phyloP scores from a whole-genome alignment of 2,329 filamentous ascomycete species.

The Falciphora oryzae region DNA sequence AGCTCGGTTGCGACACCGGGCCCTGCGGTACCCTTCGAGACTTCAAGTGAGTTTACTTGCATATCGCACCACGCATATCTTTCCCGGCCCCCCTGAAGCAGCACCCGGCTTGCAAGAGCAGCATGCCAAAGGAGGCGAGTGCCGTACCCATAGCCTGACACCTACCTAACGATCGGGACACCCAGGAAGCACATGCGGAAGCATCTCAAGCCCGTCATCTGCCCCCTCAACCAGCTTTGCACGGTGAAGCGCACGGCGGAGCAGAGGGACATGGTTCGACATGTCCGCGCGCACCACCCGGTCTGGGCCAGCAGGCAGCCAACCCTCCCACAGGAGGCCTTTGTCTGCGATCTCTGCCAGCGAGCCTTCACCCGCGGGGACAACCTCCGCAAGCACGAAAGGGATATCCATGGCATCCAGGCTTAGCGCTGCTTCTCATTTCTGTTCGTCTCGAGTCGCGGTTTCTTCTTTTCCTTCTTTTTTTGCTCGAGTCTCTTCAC shows the following conservation, averaged over 20 bases:
- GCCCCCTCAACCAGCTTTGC: background rate
- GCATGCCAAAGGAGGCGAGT: no score
- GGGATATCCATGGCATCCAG: background rate
- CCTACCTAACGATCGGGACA: no score
- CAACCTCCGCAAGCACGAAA: background rate
- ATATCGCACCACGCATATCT: background rate
- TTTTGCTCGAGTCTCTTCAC: background rate
- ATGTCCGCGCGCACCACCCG: background rate
- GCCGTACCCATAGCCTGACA: background rate
- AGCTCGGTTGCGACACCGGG: background rate
- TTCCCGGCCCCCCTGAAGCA: no score
- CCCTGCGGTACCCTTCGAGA: background rate
- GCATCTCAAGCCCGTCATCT: slow-evolving; percentile 5
- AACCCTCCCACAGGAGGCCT: background rate
- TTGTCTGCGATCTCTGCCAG: background rate
- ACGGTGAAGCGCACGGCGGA: background rate
- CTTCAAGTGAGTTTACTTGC: background rate
- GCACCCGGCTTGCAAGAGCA: no score
- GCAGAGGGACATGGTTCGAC: slow-evolving; percentile 6
- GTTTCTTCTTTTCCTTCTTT: background rate
- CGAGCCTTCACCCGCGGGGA: background rate
- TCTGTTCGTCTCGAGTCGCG: background rate
- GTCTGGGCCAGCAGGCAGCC: background rate
- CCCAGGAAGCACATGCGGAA: background rate
- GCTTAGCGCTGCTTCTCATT: background rate